Percentiles rank a stretch among this genome's conserved stretches.
These are phyloP conservation scores for Lasiodiplodia theobromae DNA, from an alignment of 2,329 filamentous ascomycete species.

Conservation along the genomic window DNA sequence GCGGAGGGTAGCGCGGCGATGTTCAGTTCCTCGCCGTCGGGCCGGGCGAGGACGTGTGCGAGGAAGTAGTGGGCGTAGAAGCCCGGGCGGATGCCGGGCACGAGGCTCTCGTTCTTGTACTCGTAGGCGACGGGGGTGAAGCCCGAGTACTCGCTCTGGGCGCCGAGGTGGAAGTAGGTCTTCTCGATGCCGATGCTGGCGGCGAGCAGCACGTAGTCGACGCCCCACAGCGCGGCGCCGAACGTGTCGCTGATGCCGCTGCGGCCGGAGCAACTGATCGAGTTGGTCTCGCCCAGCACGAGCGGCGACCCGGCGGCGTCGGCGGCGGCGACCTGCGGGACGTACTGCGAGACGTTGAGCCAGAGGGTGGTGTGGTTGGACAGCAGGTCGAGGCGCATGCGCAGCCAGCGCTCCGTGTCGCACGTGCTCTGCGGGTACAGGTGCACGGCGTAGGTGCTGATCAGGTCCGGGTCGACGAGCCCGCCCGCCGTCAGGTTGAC, in stretches of 20 bases:
- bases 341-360: constrained; percentile 33
- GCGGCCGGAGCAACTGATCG: constrained; percentile 35
- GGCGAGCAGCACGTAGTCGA: constrained; percentile 49
- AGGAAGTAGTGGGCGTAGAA: constrained; percentile 29
- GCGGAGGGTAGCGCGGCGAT: constrained; percentile 18
- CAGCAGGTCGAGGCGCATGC: constrained; percentile 32
- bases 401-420: constrained; percentile 29
- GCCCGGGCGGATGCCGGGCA: constrained; percentile 23
- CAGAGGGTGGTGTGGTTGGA: constrained; percentile 33
- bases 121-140: constrained; percentile 25
- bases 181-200: constrained; percentile 24
- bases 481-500: constrained; percentile 31
- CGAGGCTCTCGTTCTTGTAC: constrained; percentile 16
- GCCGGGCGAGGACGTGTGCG: constrained; percentile 24
- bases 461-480: constrained; percentile 28
- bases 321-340: constrained; percentile 31
- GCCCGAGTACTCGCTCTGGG: constrained; percentile 40
- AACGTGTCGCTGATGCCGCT: constrained; percentile 55
- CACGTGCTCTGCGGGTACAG: constrained; percentile 28
- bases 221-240: constrained; percentile 60
- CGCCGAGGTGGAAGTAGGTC: constrained; percentile 60
- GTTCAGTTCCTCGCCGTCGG: neutral
- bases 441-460: constrained; percentile 20
- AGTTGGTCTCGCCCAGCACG: constrained; percentile 42
- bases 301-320: constrained; percentile 31